Evolutionary conservation across 202 grass and related monocot genomes (phyloP).

Genomic region (Setaria italica): DNA sequence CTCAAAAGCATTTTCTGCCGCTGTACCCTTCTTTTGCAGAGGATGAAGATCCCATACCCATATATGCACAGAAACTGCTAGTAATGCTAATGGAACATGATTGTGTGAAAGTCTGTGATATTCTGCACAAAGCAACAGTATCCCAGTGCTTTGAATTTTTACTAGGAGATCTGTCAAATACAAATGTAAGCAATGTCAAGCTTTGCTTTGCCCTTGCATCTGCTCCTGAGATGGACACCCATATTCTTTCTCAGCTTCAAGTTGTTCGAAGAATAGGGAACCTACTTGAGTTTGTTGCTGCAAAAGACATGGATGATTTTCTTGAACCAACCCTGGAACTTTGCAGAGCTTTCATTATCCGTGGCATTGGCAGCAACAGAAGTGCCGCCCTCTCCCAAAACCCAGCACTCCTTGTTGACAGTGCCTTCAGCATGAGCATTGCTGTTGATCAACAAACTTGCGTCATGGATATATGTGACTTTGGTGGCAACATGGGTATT

Average conservation of each 20-base stretch:
- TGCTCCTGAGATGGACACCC: slow-evolving; percentile 83
- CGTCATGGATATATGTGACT: slow-evolving; percentile 88
- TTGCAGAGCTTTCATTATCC: slow-evolving; percentile 83
- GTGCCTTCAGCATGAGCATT: slow-evolving; percentile 88
- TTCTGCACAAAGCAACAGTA: slow-evolving; percentile 84
- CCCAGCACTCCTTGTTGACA: slow-evolving; percentile 76
- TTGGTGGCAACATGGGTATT: slow-evolving; percentile 79
- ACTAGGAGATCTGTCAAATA: slow-evolving; percentile 88
- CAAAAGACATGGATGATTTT: slow-evolving; percentile 97
- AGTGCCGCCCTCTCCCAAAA: slow-evolving; percentile 75
- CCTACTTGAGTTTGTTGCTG: slow-evolving; percentile 86
- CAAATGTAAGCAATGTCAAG: slow-evolving; percentile 95
- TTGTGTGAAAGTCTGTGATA: slow-evolving; percentile 93
- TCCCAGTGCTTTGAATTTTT: slow-evolving; percentile 93
- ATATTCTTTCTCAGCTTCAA: slow-evolving; percentile 86
- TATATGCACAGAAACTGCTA: slow-evolving; percentile 97
- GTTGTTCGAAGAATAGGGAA: slow-evolving; percentile 94
- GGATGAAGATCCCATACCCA: slow-evolving; percentile 98
- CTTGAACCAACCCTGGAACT: slow-evolving; percentile 89
- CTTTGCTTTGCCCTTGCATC: slow-evolving; percentile 90
- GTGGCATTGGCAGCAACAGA: slow-evolving; percentile 79
- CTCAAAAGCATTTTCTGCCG: slow-evolving; percentile 84
- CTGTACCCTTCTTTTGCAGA: slow-evolving; percentile 86
- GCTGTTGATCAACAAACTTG: slow-evolving; percentile 83
- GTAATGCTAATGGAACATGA: slow-evolving; percentile 93